Base-by-base conservation (phyloP, 2,329 filamentous ascomycete species). In the Colletotrichum graminicola region DNA sequence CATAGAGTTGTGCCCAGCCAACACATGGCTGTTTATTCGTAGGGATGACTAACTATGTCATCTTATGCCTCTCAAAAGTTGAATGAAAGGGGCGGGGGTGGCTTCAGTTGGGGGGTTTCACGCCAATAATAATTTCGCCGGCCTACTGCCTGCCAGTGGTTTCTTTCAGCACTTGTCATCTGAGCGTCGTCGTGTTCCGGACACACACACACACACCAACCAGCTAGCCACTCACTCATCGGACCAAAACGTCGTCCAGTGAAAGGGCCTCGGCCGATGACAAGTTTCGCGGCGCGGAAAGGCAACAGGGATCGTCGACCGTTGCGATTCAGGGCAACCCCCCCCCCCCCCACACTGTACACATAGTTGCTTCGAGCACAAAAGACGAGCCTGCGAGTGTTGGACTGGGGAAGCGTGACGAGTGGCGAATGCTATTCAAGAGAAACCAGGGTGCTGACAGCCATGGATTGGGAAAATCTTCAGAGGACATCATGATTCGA, bases 241-340 rank as follows among this genome's bases (percentile, higher is more conserved):
- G 57, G 64, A 59, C 26, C 29, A 51, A 59, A 62, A 56, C 23
- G 54, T 34, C 47, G 49, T 16, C 59, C 45, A 72, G 21, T 47
- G 23, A 39, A 43, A 60, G 52, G 18, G 12, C 12, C 16, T 29
- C 29, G 29, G 26, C 45, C 32, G 41, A 51, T n/a, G 11, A 59
- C 12, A 59, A 59, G 36, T 54, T 29, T 36, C 23, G 11, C n/a
- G 54, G 61, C 36, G 34, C 49, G 54, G 61, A 43, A 29, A 43
- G 29, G 47, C 59, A 67, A 68, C 59, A 43, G 57, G 59, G 71
- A 71, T 71, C 57, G 52, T 60, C 67, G 63, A 51, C 62, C 62
- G 62, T 73, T 72, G 67, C 71, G 71, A 73, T 60, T 63, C 67
- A 63, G 52, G 62, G 57, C 32, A 71, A 45, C 57, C n/a, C 68